A percentile compares a stretch with the other conserved stretches of the same genome.
phyloP scores from a whole-genome alignment of 768 basidiomycete genomes.

The Boletus subcaerulescens region DNA sequence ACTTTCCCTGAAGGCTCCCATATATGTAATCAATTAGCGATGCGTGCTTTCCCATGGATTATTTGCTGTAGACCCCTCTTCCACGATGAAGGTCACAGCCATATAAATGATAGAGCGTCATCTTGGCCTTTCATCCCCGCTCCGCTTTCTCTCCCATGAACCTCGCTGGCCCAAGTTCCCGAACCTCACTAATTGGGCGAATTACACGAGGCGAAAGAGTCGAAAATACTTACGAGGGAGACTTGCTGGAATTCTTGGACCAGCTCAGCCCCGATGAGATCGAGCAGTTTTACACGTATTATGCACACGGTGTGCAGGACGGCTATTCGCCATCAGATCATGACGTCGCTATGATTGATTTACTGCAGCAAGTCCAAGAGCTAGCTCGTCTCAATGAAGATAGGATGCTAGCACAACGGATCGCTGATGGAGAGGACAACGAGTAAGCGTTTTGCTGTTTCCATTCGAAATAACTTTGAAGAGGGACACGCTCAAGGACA shows the following conservation, averaged over 20 bases:
- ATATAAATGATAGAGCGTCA: neutral
- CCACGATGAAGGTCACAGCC: too few species aligned
- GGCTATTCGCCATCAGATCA: slow-evolving; percentile 17
- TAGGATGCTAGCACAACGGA: slow-evolving; percentile 16
- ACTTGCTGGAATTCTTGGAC: slow-evolving; percentile 18
- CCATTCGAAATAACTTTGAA: neutral
- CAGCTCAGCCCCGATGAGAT: slow-evolving; percentile 20
- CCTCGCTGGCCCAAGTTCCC: slow-evolving; percentile 22
- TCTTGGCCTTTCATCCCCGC: neutral
- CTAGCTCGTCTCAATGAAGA: slow-evolving; percentile 21
- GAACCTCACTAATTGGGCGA: neutral
- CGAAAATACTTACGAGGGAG: slow-evolving; percentile 23
- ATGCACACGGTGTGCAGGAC: neutral
- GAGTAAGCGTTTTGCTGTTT: neutral
- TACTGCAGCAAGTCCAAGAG: slow-evolving; percentile 23
- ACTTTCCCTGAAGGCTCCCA: too few species aligned
- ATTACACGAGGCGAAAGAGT: neutral
- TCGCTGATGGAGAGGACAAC: slow-evolving; percentile 5
- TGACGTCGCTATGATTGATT: slow-evolving; percentile 24
- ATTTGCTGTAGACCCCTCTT: neutral
- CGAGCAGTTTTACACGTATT: slow-evolving; percentile 12
- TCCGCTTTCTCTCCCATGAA: slow-evolving; percentile 15
- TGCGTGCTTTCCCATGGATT: too few species aligned
- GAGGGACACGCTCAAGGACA: neutral
- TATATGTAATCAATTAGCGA: too few species aligned